phyloP scores from a whole-genome alignment of 164 flowering plant species.

The Umbellularia californica region DNA sequence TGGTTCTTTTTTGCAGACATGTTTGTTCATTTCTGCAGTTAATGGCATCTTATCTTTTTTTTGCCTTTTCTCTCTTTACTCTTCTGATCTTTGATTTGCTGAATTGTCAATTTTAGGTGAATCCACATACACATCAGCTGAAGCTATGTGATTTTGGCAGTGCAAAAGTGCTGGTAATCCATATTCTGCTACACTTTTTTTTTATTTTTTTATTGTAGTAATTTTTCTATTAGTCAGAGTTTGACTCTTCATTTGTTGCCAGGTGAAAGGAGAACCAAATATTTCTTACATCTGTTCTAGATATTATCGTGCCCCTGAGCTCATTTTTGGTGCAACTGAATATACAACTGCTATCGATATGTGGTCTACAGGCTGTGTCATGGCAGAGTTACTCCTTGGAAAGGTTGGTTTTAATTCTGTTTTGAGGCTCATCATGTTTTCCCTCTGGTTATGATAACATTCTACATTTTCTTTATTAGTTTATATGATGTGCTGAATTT shows the following conservation, averaged over 20 bases:
- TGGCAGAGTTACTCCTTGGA: conserved; percentile 96
- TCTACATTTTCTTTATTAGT: not conserved
- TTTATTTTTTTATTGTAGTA: not conserved
- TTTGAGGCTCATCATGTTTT: not conserved
- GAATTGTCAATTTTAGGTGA: conserved; percentile 51
- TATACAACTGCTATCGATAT: conserved; percentile 94
- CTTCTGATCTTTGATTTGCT: not conserved
- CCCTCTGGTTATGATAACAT: not conserved
- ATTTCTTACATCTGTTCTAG: conserved; percentile 96
- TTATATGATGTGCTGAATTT: conserved; percentile 2
- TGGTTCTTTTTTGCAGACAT: not conserved
- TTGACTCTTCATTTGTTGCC: conserved; percentile 13
- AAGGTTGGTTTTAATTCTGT: conserved; percentile 46
- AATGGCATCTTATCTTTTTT: not conserved
- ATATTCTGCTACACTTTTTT: not conserved
- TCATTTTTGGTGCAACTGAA: conserved; percentile 95
- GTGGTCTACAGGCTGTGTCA: conserved; percentile 98
- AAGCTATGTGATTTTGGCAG: conserved; percentile 97
- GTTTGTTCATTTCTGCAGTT: not conserved
- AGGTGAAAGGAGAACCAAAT: conserved; percentile 98
- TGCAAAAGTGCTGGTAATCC: conserved; percentile 89
- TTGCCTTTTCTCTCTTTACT: not conserved
- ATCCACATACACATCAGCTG: conserved; percentile 95
- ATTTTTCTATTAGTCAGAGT: conserved; percentile 4
- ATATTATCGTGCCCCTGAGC: conserved; percentile 97